These are phyloP conservation scores for Danielozyma ontarioensis DNA, from an alignment of 805 yeast species.

Conservation along the genomic window DNA sequence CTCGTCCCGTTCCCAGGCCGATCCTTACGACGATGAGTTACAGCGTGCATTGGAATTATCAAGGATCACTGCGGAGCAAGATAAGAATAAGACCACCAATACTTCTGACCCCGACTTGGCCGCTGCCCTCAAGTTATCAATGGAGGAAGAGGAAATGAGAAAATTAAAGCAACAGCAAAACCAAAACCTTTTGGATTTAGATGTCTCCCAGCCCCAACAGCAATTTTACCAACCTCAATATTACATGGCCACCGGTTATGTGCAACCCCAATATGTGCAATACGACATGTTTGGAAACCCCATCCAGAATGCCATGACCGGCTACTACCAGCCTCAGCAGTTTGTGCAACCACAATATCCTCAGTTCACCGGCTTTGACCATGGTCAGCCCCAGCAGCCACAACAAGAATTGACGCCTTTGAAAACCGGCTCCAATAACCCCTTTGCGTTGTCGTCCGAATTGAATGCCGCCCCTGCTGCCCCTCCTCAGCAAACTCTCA, in stretches of 20 bases:
- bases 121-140: constrained; percentile 63
- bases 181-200: constrained; percentile 50
- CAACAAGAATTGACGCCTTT: constrained; percentile 45
- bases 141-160: constrained; percentile 74
- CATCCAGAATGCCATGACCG: constrained; percentile 52
- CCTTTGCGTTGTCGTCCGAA: constrained; percentile 50
- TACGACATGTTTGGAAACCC: constrained; percentile 68
- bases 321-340: constrained; percentile 41
- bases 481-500: constrained; percentile 21
- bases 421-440: constrained; percentile 72
- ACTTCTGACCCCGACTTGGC: constrained; percentile 54
- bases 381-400: constrained; percentile 24
- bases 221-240: constrained; percentile 14
- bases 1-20: constrained; percentile 18
- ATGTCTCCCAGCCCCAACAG: constrained; percentile 31
- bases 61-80: constrained; percentile 77
- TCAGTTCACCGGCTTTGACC: constrained; percentile 26
- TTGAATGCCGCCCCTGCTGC: constrained; percentile 6
- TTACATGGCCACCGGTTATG: constrained; percentile 21
- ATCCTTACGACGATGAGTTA: constrained; percentile 68
- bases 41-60: constrained; percentile 79
- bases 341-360: too few relatives aligned
- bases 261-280: constrained; percentile 27
- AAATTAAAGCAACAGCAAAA: constrained; percentile 37
- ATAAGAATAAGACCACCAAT: constrained; percentile 51